Conservation (phyloP, 345 rosid species). For the Gossypium mustelinum region DNA sequence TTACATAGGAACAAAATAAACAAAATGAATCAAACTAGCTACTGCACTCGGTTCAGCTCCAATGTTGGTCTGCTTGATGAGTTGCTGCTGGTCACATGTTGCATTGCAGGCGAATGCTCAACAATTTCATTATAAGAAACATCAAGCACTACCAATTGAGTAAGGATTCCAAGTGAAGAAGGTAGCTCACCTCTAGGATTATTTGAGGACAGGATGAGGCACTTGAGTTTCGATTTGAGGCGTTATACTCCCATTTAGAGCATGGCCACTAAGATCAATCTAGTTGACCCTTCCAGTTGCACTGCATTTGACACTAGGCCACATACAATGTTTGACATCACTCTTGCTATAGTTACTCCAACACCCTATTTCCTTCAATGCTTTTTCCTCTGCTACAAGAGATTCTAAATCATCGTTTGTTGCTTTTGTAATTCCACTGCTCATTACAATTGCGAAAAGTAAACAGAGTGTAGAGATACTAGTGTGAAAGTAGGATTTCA, state of each 20-base stretch:
- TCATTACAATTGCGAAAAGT: neutral
- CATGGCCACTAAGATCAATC: neutral
- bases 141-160: neutral
- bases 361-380: neutral
- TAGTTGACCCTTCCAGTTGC: neutral
- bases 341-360: neutral
- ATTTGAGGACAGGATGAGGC: neutral
- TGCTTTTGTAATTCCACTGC: neutral
- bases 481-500: neutral
- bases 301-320: constrained; percentile 7
- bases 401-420: neutral
- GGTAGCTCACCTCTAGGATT: constrained; percentile 12
- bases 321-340: constrained; percentile 6
- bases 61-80: too few relatives aligned
- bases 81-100: too few relatives aligned
- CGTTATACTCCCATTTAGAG: neutral
- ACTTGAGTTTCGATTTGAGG: neutral
- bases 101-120: too few relatives aligned
- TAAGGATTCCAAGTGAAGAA: neutral
- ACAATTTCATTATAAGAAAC: neutral
- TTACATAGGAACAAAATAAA: too few relatives aligned
- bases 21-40: too few relatives aligned
- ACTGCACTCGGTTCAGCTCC: too few relatives aligned
- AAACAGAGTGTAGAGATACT: neutral
- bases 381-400: neutral